Evolutionary conservation across 2,329 filamentous ascomycete genomes (phyloP), one percentile per base, ranked within the genome.

Genomic region (Penicillium sclerotigenum): DNA sequence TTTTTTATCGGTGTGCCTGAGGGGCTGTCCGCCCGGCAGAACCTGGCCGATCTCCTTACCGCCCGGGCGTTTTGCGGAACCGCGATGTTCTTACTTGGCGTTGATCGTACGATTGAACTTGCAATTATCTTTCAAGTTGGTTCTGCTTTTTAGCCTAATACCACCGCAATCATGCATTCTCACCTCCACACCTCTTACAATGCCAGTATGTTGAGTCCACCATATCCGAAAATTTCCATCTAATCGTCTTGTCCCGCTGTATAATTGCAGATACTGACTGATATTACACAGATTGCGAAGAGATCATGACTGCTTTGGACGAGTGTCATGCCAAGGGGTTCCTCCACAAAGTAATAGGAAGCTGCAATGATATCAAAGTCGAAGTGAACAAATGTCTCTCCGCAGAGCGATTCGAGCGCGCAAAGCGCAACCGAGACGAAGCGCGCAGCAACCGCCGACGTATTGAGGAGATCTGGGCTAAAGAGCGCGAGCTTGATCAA

Each of bases 171-270:
- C 42, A 99, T 99, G 94, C 94, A 99, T 90, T 95, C 94, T 52
- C 93, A 97, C 79, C 80, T 99, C 2, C 92, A 97, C 72, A 96
- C 91, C 28, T 91, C 94, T 73, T 88, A 96, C 72, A 96, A 96
- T 67, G 81, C 84, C 65, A 92, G 93, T 96, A 83, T 41, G 77
- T 73, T 42, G 69, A 36, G 50, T 47, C 52, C 24, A 47, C 47
- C 10, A 8, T 13, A 37, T 57, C n/a, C 28, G 24, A 6, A 45
- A n/a, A 9, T 24, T 24, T 13, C 18, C 47, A 41, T 14, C 34
- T 16, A 38, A 22, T 29, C 54, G 36, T 28, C 22, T 11, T 5
- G 28, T 48, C 20, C 16, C 31, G 5, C 18, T 50, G 9, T 9
- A 33, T 33, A 16, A 31, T 14, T 31, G 42, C 26, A 20, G 24